phyloP scores from a whole-genome alignment of 2,329 filamentous ascomycete genomes.

The Neonectria punicea region DNA sequence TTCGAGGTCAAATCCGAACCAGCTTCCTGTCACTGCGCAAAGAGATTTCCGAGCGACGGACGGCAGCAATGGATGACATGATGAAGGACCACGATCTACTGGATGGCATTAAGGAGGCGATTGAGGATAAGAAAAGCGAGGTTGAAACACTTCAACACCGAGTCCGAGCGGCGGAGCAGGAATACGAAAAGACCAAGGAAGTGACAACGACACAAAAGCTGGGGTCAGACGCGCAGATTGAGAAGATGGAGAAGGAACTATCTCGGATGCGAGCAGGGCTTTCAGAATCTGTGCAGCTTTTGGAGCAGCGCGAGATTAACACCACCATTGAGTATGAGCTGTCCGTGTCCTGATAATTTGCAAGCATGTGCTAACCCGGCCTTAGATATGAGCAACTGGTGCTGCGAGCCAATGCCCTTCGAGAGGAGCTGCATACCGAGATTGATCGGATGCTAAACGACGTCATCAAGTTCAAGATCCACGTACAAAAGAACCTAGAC shows the following conservation, averaged over 20 bases:
- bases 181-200: slow-evolving; percentile 94
- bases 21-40: slow-evolving; percentile 83
- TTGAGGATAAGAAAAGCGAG: slow-evolving; percentile 93
- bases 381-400: slow-evolving; percentile 88
- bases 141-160: slow-evolving; percentile 92
- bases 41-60: slow-evolving; percentile 90
- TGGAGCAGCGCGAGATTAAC: slow-evolving; percentile 96
- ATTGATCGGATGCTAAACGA: slow-evolving; percentile 97
- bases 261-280: slow-evolving; percentile 88
- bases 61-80: slow-evolving; percentile 84
- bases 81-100: slow-evolving; percentile 95
- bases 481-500: slow-evolving; percentile 91
- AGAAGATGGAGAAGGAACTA: slow-evolving; percentile 99
- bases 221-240: slow-evolving; percentile 90
- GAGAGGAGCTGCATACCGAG: slow-evolving; percentile 98
- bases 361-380: slow-evolving; percentile 19
- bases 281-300: slow-evolving; percentile 86
- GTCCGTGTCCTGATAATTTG: background rate
- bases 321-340: slow-evolving; percentile 89
- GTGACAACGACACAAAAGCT: slow-evolving; percentile 86
- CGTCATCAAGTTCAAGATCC: slow-evolving; percentile 98
- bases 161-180: slow-evolving; percentile 87
- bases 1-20: slow-evolving; percentile 83
- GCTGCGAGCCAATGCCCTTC: slow-evolving; percentile 81
- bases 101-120: slow-evolving; percentile 94